These are phyloP conservation scores for Cladosporium halotolerans DNA, from an alignment of 2,329 filamentous ascomycete genomes.

Conservation along the genomic window DNA sequence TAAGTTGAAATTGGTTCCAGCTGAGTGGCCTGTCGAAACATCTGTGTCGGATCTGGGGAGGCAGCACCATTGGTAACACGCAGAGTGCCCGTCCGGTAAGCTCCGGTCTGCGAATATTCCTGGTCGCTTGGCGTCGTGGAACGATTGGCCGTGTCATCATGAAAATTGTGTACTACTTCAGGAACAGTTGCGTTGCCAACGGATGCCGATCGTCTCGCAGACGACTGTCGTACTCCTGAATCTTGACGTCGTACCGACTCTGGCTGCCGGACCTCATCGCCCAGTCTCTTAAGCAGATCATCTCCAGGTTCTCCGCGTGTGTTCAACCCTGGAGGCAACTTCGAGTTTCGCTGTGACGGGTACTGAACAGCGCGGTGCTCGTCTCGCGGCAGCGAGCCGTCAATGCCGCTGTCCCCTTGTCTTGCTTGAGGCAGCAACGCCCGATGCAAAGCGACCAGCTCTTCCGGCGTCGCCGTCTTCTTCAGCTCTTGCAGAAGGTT, in stretches of 20 bases:
- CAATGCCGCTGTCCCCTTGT: neutral
- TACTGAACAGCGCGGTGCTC: neutral
- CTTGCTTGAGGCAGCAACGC: slow-evolving; percentile 26
- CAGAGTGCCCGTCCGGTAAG: slow-evolving; percentile 38
- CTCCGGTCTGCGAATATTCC: slow-evolving; percentile 37
- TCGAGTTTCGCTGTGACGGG: slow-evolving; percentile 12
- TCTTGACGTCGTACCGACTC: no score
- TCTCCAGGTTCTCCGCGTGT: slow-evolving; percentile 18
- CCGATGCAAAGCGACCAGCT: slow-evolving; percentile 38
- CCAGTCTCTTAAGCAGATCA: slow-evolving; percentile 29
- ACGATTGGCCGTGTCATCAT: slow-evolving; percentile 12
- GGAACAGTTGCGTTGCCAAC: neutral
- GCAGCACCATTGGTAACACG: slow-evolving; percentile 43
- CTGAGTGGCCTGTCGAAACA: neutral
- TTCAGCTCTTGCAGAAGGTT: slow-evolving; percentile 42
- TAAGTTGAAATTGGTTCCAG: no score
- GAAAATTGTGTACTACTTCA: neutral
- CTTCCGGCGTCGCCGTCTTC: slow-evolving; percentile 43
- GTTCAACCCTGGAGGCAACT: slow-evolving; percentile 19
- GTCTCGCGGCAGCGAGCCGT: neutral
- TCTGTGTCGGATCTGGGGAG: slow-evolving; percentile 35
- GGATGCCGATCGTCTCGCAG: neutral
- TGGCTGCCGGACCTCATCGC: neutral
- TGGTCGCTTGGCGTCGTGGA: slow-evolving; percentile 38
- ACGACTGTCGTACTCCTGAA: neutral